These are phyloP conservation scores for Diplodia intermedia DNA, from an alignment of 2,329 filamentous ascomycete genomes.

Conservation along the genomic window DNA sequence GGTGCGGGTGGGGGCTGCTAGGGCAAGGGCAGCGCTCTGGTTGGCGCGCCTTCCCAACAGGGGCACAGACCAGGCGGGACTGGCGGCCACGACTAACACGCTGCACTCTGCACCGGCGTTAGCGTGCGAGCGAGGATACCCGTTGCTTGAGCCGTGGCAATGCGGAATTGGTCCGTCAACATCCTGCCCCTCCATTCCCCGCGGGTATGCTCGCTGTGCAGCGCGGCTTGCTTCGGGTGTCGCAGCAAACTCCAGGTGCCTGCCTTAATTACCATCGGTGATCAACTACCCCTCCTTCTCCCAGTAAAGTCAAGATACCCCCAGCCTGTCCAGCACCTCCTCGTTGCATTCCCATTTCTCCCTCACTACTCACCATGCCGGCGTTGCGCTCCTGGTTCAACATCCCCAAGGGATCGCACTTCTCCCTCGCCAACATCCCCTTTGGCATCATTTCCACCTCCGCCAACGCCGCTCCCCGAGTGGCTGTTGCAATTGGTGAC, in stretches of 20 bases:
- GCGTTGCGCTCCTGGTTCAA: slow-evolving; percentile 62
- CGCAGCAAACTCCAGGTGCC: not conserved
- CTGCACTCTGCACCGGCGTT: not conserved
- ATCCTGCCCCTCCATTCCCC: slow-evolving; percentile 24
- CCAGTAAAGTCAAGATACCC: not conserved
- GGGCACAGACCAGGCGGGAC: not conserved
- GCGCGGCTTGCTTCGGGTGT: slow-evolving; percentile 27
- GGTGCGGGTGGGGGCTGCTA: not conserved
- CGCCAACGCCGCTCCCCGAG: slow-evolving; percentile 62
- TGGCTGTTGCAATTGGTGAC: slow-evolving; percentile 75
- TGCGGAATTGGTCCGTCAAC: slow-evolving; percentile 31
- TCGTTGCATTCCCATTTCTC: slow-evolving; percentile 11
- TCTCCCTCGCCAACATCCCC: slow-evolving; percentile 80
- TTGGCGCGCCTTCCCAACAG: not conserved
- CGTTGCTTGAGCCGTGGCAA: slow-evolving; percentile 28
- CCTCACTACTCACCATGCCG: slow-evolving; percentile 39
- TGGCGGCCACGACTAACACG: slow-evolving; percentile 23
- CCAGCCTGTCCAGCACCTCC: not conserved
- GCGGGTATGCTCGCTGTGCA: slow-evolving; percentile 16
- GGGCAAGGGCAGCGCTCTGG: not conserved
- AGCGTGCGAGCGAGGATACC: slow-evolving; percentile 13
- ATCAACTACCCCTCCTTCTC: not conserved
- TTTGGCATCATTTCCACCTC: slow-evolving; percentile 80
- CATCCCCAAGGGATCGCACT: slow-evolving; percentile 68
- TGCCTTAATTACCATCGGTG: not conserved